Evolutionary conservation across 108 stramenopile species (phyloP), one percentile per base, ranked within the genome.

Genomic region (Schizochytrium sp.): DNA sequence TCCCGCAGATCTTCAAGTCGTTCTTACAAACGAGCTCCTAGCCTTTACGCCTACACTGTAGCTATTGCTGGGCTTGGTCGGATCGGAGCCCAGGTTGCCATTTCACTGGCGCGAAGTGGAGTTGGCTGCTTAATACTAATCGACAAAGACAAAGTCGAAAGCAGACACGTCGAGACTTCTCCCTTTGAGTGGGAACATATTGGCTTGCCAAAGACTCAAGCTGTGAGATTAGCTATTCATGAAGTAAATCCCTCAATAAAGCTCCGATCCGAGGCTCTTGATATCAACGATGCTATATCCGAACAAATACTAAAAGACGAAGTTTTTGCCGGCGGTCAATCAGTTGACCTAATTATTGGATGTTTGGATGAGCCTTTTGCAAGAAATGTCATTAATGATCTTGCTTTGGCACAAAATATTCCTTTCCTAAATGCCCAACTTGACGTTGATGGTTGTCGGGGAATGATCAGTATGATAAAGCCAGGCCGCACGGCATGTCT

Each of bases 161-260:
- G 50, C 5, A 46, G 76, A 53, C 50, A 83, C 28, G 13, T 83
- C 17, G 76, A 83, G 53, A 55, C 76, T 28, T 83, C 76, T 47
- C 50, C 76, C n/a, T 83, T 19, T 28, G 28, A 8, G 5, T 55
- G 50, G 53, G 76, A 83, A 7, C 76, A 83, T 50, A 40, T 83
- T 12, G 76, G 76, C 38, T n/a, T 83, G 76, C 47, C 47, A 47
- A 83, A 83, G 55, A 83, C 76, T 55, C 76, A 83, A 40, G 76
- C 76, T 13, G 28, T 28, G 76, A 17, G 76, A 55, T 53, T 83
- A 5, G 5, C 38, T 5, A 5, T 83, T 17, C 53, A 55, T 5
- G 76, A 17, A 7, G 40, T 83, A 10, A 83, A 83, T 2, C 15
- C 76, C 53, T 10, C 10, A 13, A 5, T 49, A 47, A 12, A 13